phyloP scores from a whole-genome alignment of 73 alveolate species.

The Blepharisma japonicum region DNA sequence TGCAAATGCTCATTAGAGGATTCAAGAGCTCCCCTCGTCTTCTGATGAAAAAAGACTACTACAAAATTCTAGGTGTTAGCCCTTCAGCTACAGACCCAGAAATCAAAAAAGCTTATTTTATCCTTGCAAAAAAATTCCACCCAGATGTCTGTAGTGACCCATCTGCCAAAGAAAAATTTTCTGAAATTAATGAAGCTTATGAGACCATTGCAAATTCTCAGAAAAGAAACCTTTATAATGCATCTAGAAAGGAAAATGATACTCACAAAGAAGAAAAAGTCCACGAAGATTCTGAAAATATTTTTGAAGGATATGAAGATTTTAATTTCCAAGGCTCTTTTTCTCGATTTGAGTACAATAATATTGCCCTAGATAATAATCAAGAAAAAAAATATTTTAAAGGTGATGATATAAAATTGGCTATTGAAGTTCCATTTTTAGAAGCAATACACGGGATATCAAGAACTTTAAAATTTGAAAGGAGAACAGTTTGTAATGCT shows the following conservation, averaged over 20 bases:
- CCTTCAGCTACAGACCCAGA: constrained; percentile 84
- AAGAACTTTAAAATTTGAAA: constrained; percentile 49
- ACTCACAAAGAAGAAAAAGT: constrained; percentile 67
- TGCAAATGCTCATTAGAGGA: constrained; percentile 6
- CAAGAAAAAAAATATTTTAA: constrained; percentile 46
- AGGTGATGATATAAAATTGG: constrained; percentile 60
- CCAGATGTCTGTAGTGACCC: constrained; percentile 95
- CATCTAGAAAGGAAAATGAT: constrained; percentile 85
- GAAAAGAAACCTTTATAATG: constrained; percentile 72
- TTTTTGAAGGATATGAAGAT: constrained; percentile 16
- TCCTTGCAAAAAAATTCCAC: constrained; percentile 87
- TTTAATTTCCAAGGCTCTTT: constrained; percentile 63
- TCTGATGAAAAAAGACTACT: constrained; percentile 71
- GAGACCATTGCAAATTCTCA: constrained; percentile 74
- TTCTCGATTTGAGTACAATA: constrained; percentile 63
- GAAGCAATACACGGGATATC: constrained; percentile 73
- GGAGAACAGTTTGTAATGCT: constrained; percentile 60
- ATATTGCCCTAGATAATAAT: constrained; percentile 29
- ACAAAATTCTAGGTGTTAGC: constrained; percentile 76
- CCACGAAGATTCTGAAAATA: constrained; percentile 56
- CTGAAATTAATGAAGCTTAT: constrained; percentile 83
- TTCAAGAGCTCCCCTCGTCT: background rate
- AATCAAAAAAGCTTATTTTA: constrained; percentile 89
- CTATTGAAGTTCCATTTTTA: constrained; percentile 66
- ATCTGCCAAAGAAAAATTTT: constrained; percentile 89